Percentiles rank a stretch among this genome's conserved stretches.
phyloP scores from a whole-genome alignment of 495 filamentous ascomycete species.

The Penicillium canariense region DNA sequence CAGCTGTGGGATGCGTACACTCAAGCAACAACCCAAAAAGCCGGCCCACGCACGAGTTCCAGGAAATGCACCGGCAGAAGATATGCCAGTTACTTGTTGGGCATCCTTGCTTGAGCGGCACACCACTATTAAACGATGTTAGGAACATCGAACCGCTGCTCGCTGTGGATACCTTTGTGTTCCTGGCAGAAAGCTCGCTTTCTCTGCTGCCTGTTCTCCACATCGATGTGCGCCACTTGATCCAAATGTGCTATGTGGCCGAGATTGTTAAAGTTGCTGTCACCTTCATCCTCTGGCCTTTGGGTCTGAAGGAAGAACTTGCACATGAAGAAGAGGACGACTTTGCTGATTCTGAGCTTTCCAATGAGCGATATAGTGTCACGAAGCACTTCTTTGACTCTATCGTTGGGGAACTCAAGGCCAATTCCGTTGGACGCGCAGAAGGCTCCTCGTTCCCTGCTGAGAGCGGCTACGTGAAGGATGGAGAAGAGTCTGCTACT shows the following conservation, averaged over 20 bases:
- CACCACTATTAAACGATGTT: conserved; percentile 40
- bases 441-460: conserved; percentile 43
- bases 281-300: conserved; percentile 45
- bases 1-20: conserved; percentile 69
- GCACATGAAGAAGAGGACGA: conserved; percentile 33
- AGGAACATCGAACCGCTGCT: conserved; percentile 66
- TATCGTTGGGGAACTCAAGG: conserved; percentile 41
- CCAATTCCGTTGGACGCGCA: conserved; percentile 44
- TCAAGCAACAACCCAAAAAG: conserved; percentile 52
- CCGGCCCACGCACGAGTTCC: conserved; percentile 62
- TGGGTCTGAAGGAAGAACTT: conserved; percentile 43
- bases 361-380: conserved; percentile 28
- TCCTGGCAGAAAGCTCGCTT: conserved; percentile 71
- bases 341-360: conserved; percentile 26
- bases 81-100: conserved; percentile 72
- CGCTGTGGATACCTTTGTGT: conserved; percentile 76
- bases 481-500: conserved; percentile 42
- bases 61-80: conserved; percentile 66
- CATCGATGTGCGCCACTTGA: conserved; percentile 75
- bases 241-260: conserved; percentile 87
- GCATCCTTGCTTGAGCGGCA: conserved; percentile 45
- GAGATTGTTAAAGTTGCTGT: conserved; percentile 78
- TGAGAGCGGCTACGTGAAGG: conserved; percentile 44
- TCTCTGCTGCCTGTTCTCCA: conserved; percentile 68
- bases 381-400: conserved; percentile 44